These are phyloP conservation scores for Diaporthe sp. DNA, from an alignment of 2,329 filamentous ascomycete species.

Conservation along the genomic window DNA sequence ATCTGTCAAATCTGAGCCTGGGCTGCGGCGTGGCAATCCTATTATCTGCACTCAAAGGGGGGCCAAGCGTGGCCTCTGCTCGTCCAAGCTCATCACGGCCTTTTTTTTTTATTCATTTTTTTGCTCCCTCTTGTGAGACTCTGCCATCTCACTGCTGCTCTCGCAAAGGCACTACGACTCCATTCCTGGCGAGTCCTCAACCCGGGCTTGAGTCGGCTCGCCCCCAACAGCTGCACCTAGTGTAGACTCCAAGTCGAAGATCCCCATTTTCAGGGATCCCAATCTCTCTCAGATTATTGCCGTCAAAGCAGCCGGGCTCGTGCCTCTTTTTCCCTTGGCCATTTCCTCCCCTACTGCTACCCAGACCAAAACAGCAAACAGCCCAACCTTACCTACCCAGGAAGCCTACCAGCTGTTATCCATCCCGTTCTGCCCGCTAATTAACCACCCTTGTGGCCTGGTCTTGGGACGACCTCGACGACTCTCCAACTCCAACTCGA, in stretches of 20 bases:
- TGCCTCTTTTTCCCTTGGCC: slow-evolving; percentile 34
- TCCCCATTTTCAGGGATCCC: slow-evolving; percentile 32
- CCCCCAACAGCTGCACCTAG: slow-evolving; percentile 20
- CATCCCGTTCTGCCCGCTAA: slow-evolving; percentile 25
- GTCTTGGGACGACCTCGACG: slow-evolving; percentile 10
- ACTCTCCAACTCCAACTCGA: slow-evolving; percentile 7
- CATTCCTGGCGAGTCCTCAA: slow-evolving; percentile 28
- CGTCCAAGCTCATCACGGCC: slow-evolving; percentile 7
- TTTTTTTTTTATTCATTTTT: neutral
- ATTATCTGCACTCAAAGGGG: slow-evolving; percentile 20
- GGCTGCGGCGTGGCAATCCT: slow-evolving; percentile 13
- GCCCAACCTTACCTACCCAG: neutral
- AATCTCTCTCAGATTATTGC: slow-evolving; percentile 38
- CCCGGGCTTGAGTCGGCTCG: slow-evolving; percentile 12
- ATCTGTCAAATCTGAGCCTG: slow-evolving; percentile 8
- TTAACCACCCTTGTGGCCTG: slow-evolving; percentile 15
- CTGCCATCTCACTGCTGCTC: neutral
- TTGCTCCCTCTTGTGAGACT: neutral
- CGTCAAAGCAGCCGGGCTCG: slow-evolving; percentile 33
- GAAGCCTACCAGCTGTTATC: neutral
- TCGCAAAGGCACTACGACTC: neutral
- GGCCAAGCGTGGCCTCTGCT: slow-evolving; percentile 3
- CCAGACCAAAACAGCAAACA: neutral
- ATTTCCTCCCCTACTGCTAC: neutral
- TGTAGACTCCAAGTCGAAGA: slow-evolving; percentile 20